Conservation (phyloP, 2,329 filamentous ascomycete genomes). For the Xylaria multiplex region DNA sequence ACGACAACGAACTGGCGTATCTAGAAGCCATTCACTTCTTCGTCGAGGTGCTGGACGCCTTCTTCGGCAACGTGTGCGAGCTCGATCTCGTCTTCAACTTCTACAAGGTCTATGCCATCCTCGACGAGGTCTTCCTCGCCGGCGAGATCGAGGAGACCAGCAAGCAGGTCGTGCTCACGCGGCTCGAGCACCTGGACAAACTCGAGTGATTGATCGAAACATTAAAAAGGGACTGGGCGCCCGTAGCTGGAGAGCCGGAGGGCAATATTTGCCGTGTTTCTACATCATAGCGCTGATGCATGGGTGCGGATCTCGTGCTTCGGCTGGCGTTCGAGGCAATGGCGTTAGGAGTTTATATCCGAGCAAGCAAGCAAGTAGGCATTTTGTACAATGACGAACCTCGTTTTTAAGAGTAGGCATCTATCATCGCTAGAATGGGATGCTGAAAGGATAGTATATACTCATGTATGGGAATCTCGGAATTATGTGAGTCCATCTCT, state of each 20-base stretch:
- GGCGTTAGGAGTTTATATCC: conserved; percentile 28
- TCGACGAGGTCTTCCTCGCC: conserved; percentile 97
- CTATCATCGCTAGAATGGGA: conserved; percentile 2
- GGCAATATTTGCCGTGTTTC: conserved; percentile 4
- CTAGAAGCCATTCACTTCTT: conserved; percentile 99
- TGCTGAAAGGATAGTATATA: not conserved
- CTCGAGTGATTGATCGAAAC: conserved; percentile 70
- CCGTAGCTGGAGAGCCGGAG: not conserved
- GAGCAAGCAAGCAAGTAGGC: conserved; percentile 18
- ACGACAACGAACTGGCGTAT: conserved; percentile 97
- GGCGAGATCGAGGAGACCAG: conserved; percentile 99
- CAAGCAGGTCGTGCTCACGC: conserved; percentile 95
- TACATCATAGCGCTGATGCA: not conserved
- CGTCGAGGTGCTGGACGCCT: conserved; percentile 96
- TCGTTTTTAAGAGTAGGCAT: not conserved
- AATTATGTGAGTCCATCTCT: not conserved
- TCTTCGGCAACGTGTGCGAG: conserved; percentile 99
- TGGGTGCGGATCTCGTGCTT: conserved; percentile 12
- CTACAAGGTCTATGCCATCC: conserved; percentile 93
- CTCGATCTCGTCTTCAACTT: conserved; percentile 88
- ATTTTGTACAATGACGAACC: conserved; percentile 6
- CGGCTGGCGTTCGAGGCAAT: conserved; percentile 27
- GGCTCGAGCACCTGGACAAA: conserved; percentile 95
- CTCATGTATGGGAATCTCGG: not conserved
- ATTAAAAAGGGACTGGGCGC: not conserved